phyloP scores from a whole-genome alignment of 2,329 filamentous ascomycete genomes.

The Beauveria rudraprayagi region DNA sequence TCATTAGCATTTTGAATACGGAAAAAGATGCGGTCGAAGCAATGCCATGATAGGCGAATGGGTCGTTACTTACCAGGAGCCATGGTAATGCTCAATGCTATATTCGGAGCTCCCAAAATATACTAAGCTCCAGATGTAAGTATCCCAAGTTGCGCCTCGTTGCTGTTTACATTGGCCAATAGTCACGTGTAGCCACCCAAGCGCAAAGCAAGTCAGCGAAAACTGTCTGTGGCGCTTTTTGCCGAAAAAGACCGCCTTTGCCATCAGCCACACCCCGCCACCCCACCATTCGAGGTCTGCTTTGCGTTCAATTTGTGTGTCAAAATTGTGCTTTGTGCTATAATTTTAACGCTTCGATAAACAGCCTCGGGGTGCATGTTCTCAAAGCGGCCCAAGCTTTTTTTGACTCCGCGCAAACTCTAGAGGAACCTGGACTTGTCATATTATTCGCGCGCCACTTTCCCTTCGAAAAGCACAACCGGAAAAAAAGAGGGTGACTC shows the following conservation, averaged over 20 bases:
- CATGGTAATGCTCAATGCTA: conserved; percentile 24
- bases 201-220: neutral
- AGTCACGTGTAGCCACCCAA: conserved; percentile 27
- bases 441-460: neutral
- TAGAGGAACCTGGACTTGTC: neutral
- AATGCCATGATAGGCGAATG: neutral
- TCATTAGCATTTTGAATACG: neutral
- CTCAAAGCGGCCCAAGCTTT: neutral
- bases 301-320: conserved; percentile 28
- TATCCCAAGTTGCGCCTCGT: conserved; percentile 6
- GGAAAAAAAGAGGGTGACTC: conserved; percentile 8
- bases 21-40: too few relatives aligned
- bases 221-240: conserved; percentile 18
- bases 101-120: conserved; percentile 11
- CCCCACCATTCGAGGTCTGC: conserved; percentile 29
- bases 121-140: neutral
- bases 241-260: conserved; percentile 22
- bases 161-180: conserved; percentile 26
- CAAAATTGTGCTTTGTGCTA: conserved; percentile 31
- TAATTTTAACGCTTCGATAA: neutral
- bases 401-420: conserved; percentile 9
- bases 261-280: conserved; percentile 29
- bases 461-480: neutral
- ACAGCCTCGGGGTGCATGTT: neutral
- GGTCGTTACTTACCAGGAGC: conserved; percentile 30